Evolutionary conservation across 805 yeast genomes (phyloP).

Genomic region (Metschnikowia kofuensis): DNA sequence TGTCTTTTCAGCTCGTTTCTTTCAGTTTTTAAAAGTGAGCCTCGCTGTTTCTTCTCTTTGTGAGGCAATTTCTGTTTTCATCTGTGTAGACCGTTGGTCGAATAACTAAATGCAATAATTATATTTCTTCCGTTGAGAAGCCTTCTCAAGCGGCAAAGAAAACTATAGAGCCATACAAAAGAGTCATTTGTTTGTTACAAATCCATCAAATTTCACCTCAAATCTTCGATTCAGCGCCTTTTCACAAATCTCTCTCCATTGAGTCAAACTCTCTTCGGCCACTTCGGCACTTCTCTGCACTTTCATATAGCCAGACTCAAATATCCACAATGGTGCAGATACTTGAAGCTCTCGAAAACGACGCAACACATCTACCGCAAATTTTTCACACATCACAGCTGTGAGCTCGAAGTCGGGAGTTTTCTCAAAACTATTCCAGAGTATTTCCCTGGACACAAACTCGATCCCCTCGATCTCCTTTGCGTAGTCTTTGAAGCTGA

Average conservation of each 20-base stretch:
- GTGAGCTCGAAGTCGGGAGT: neutral
- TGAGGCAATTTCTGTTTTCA: no score
- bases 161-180: no score
- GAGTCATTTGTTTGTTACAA: no score
- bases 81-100: no score
- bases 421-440: neutral
- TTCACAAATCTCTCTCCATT: neutral
- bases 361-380: neutral
- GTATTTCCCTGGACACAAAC: neutral
- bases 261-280: neutral
- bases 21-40: no score
- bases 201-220: no score
- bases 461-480: neutral
- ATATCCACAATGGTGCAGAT: neutral
- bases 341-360: neutral
- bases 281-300: neutral
- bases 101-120: no score
- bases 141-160: no score
- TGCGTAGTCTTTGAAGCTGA: neutral
- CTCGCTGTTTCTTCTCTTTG: no score
- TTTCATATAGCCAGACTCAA: neutral
- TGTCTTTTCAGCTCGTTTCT: no score
- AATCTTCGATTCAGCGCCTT: no score
- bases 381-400: neutral
- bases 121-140: no score